phyloP scores from a whole-genome alignment of 2,329 filamentous ascomycete genomes.

The Xylaria hypoxylon region DNA sequence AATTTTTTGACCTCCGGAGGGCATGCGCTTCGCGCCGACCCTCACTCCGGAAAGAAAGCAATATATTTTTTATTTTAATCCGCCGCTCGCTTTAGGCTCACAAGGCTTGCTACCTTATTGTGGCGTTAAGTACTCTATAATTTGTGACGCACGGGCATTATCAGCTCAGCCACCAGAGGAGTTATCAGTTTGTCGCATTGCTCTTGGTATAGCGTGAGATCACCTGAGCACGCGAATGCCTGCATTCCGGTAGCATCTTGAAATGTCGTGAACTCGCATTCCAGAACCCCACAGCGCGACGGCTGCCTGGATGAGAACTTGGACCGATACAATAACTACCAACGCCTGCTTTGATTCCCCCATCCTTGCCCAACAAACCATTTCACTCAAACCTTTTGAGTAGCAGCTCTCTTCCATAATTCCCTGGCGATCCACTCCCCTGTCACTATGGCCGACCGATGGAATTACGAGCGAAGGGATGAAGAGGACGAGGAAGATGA shows the following conservation, averaged over 20 bases:
- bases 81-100: too few relatives aligned
- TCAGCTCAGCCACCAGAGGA: too few relatives aligned
- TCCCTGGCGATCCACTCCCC: background rate
- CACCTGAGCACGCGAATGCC: constrained; percentile 47
- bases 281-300: constrained; percentile 37
- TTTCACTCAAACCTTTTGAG: background rate
- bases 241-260: constrained; percentile 12
- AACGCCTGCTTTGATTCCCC: background rate
- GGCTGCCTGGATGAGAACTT: constrained; percentile 43
- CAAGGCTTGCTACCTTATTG: too few relatives aligned
- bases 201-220: constrained; percentile 36
- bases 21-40: too few relatives aligned
- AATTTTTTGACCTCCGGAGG: too few relatives aligned
- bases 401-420: background rate
- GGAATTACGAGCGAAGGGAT: constrained; percentile 64
- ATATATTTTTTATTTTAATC: too few relatives aligned
- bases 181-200: too few relatives aligned
- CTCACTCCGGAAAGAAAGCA: too few relatives aligned
- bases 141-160: too few relatives aligned
- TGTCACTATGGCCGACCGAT: constrained; percentile 43
- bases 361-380: background rate
- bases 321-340: background rate
- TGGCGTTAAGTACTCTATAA: too few relatives aligned
- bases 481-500: constrained; percentile 77
- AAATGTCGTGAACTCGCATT: constrained; percentile 38